These are phyloP conservation scores for Clonostachys byssicola DNA, from an alignment of 2,329 filamentous ascomycete genomes.

Conservation along the genomic window DNA sequence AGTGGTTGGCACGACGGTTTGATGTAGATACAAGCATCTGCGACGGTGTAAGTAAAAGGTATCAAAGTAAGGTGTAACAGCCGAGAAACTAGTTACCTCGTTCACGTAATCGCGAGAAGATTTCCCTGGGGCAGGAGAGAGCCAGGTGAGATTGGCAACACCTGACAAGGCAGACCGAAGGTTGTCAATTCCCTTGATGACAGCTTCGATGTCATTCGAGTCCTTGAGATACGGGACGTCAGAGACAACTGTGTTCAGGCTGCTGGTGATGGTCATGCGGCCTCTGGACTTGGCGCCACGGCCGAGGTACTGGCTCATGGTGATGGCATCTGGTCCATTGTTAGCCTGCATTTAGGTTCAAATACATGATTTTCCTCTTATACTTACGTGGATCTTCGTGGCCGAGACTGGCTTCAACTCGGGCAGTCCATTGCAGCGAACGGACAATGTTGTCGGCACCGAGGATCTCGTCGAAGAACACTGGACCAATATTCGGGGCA, in stretches of 20 bases:
- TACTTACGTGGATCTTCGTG: constrained; percentile 20
- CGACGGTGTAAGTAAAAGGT: not conserved
- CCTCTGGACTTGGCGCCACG: constrained; percentile 60
- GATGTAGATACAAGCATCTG: constrained; percentile 15
- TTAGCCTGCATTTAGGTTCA: constrained; percentile 1
- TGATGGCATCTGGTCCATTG: constrained; percentile 35
- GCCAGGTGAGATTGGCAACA: constrained; percentile 50
- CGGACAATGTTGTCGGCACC: constrained; percentile 55
- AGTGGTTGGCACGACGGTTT: constrained; percentile 44
- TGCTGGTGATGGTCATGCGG: constrained; percentile 54
- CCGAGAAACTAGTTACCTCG: constrained; percentile 25
- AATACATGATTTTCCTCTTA: not conserved
- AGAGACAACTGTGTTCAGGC: constrained; percentile 54
- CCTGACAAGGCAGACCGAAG: constrained; percentile 48
- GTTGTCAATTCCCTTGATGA: constrained; percentile 59
- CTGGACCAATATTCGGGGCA: constrained; percentile 61
- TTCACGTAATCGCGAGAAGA: constrained; percentile 54
- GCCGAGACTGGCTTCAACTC: constrained; percentile 54
- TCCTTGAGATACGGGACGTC: constrained; percentile 55
- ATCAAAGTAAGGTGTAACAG: not conserved
- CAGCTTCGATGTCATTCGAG: constrained; percentile 53
- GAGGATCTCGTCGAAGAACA: constrained; percentile 48
- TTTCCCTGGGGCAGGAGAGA: constrained; percentile 45
- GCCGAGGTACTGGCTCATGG: constrained; percentile 58
- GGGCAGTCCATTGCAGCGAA: constrained; percentile 62